phyloP scores from a whole-genome alignment of 352 stramenopile genomes.

The Globisporangium sylvaticum region DNA sequence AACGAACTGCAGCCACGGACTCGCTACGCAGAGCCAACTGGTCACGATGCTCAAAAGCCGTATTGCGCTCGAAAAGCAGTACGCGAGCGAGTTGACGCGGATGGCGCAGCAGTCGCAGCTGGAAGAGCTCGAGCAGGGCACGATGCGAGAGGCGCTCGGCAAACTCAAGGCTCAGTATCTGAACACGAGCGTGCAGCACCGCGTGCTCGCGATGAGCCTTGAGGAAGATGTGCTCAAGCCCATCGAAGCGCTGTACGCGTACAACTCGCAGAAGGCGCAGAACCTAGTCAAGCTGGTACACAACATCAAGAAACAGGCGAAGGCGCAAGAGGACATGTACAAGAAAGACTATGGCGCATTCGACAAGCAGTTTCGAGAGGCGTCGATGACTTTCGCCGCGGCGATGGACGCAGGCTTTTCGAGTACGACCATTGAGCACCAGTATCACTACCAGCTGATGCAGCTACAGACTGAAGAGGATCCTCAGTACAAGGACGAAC shows the following conservation, averaged over 20 bases:
- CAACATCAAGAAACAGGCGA: slow-evolving; percentile 75
- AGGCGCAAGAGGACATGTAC: slow-evolving; percentile 67
- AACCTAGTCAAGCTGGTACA: slow-evolving; percentile 50
- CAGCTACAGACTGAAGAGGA: slow-evolving; percentile 31
- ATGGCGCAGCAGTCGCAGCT: slow-evolving; percentile 59
- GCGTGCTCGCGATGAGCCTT: slow-evolving; percentile 59
- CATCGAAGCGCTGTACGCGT: slow-evolving; percentile 54
- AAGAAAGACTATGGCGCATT: slow-evolving; percentile 66
- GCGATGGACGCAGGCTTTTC: slow-evolving; percentile 78
- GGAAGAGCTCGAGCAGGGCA: slow-evolving; percentile 51
- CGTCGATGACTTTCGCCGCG: slow-evolving; percentile 46
- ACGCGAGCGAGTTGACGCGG: slow-evolving; percentile 59
- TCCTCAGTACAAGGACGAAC: slow-evolving; percentile 4
- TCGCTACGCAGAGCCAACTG: slow-evolving; percentile 54
- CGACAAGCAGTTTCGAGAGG: slow-evolving; percentile 72
- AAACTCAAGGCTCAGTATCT: slow-evolving; percentile 70
- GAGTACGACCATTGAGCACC: slow-evolving; percentile 59
- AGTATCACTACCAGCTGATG: slow-evolving; percentile 52
- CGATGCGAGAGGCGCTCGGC: slow-evolving; percentile 50
- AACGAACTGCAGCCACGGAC: slow-evolving; percentile 32
- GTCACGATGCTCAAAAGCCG: slow-evolving; percentile 67
- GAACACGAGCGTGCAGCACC: slow-evolving; percentile 82
- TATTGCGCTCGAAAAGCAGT: slow-evolving; percentile 66
- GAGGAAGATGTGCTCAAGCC: slow-evolving; percentile 75
- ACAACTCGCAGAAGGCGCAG: slow-evolving; percentile 52